Conservation (phyloP, 352 stramenopile species). For the Pythium grandisporangium region DNA sequence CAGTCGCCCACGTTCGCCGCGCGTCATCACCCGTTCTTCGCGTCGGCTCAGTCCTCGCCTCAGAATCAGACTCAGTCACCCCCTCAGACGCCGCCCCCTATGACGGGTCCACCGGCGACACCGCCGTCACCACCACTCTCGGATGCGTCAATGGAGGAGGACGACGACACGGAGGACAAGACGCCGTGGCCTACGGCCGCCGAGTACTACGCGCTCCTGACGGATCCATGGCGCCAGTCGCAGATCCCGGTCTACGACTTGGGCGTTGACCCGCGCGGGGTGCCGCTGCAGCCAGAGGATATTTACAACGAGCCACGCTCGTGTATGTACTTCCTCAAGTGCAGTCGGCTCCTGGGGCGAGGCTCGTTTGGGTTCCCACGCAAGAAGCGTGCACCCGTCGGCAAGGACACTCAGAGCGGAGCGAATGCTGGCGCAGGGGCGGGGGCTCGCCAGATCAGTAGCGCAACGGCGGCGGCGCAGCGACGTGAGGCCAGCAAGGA, state of each 20-base stretch:
- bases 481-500: slow-evolving; percentile 36
- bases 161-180: slow-evolving; percentile 48
- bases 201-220: slow-evolving; percentile 54
- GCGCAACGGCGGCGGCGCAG: slow-evolving; percentile 23
- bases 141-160: slow-evolving; percentile 8
- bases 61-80: too few relatives aligned
- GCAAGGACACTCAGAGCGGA: slow-evolving; percentile 13
- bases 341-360: slow-evolving; percentile 38
- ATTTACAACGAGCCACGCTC: slow-evolving; percentile 68
- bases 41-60: too few relatives aligned
- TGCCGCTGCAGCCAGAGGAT: slow-evolving; percentile 62
- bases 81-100: too few relatives aligned
- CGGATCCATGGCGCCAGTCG: slow-evolving; percentile 11
- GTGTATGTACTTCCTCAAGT: slow-evolving; percentile 77
- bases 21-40: too few relatives aligned
- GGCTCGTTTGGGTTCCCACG: slow-evolving; percentile 66
- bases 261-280: slow-evolving; percentile 55
- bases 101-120: too few relatives aligned
- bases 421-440: too few relatives aligned
- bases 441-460: too few relatives aligned
- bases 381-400: slow-evolving; percentile 33
- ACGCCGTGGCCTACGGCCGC: slow-evolving; percentile 64
- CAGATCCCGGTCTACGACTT: slow-evolving; percentile 61
- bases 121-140: slow-evolving; percentile 6
- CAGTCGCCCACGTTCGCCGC: too few relatives aligned